Base-by-base conservation (phyloP, 164 flowering plant species). In the Saururus chinensis region DNA sequence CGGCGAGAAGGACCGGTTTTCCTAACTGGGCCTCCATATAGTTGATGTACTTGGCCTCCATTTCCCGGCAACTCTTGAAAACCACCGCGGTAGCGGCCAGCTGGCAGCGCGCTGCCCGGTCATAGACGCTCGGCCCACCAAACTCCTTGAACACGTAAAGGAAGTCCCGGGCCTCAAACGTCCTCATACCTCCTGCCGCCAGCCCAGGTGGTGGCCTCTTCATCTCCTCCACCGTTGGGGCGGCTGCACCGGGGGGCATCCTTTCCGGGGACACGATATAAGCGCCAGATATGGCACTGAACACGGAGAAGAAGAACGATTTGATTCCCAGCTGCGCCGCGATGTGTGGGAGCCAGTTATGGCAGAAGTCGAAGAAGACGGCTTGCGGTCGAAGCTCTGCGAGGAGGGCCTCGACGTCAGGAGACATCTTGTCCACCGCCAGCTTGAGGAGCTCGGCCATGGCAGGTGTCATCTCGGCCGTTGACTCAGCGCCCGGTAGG, bases 371-470 rank as follows among this genome's bases (percentile, higher is more conserved):
- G 63, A 42, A 41, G 51, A 60, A 12, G 51, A 42, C 17, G 25
- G 12, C 24, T 25, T 22, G 25, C 5, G 63, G 63, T 4, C 30
- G 25, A 11, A 60, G 53, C 7, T 41, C 13, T 16, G 17, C n/a
- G 10, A 60, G 51, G 63, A 45, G 53, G 25, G 49, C 3, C 5
- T 42, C 63, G 19, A 60, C 19, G 16, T 60, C 52, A 17, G 54
- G 54, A 1, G n/a, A 16, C 54, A 52, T 52, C 54, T 52, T 52
- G 54, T 52, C 54, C 21, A 17, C 4, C 19, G 54, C 54, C 19
- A 11, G 19, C n/a, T 52, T 64, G 24, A 78, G 79, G 35, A 78
- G 81, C 59, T 73, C 79, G 12, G 66, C 59, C 35, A 45, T 20
- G 26, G 35, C 30, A 0, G 64, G 64, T 17, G 40, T 59, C 55